A percentile compares a stretch with the other conserved stretches of the same genome.
These are phyloP conservation scores for Ramaria sp. DNA, from an alignment of 768 basidiomycete genomes.

Conservation along the genomic window DNA sequence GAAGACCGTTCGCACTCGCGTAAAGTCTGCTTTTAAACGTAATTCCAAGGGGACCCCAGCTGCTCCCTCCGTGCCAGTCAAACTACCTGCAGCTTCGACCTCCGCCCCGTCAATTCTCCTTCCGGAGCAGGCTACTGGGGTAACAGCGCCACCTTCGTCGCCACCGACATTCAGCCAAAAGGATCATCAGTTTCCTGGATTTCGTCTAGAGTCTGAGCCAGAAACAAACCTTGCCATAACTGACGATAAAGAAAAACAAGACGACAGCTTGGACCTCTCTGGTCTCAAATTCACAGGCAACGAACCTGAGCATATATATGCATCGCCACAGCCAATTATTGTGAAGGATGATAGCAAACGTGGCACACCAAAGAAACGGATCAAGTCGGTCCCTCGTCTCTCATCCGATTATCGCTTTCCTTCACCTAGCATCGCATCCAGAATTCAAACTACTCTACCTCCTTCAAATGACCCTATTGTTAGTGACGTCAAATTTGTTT, in stretches of 20 bases:
- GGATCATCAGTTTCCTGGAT: neutral
- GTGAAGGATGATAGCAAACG: constrained; percentile 6
- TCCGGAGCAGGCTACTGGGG: neutral
- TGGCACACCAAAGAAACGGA: constrained; percentile 9
- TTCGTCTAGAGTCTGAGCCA: constrained; percentile 4
- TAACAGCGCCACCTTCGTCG: neutral
- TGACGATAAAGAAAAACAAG: neutral
- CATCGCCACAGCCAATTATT: neutral
- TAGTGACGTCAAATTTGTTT: constrained; percentile 2
- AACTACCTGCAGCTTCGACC: neutral
- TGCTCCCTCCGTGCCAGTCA: neutral
- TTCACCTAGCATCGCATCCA: constrained; percentile 10
- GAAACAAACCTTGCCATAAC: neutral
- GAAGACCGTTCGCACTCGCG: constrained; percentile 10
- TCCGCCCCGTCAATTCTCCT: neutral
- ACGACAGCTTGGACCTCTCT: neutral
- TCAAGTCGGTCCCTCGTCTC: constrained; percentile 9
- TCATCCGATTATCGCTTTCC: constrained; percentile 5
- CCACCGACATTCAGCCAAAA: neutral
- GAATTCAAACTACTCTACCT: constrained; percentile 2
- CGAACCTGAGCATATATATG: neutral
- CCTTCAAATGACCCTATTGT: neutral
- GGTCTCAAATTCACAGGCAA: neutral
- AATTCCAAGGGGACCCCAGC: neutral
- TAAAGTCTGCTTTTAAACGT: constrained; percentile 7